Evolutionary conservation across 2,329 filamentous ascomycete species (phyloP), one percentile per base, ranked within the genome.

Genomic region (Ophiostoma ulmi): DNA sequence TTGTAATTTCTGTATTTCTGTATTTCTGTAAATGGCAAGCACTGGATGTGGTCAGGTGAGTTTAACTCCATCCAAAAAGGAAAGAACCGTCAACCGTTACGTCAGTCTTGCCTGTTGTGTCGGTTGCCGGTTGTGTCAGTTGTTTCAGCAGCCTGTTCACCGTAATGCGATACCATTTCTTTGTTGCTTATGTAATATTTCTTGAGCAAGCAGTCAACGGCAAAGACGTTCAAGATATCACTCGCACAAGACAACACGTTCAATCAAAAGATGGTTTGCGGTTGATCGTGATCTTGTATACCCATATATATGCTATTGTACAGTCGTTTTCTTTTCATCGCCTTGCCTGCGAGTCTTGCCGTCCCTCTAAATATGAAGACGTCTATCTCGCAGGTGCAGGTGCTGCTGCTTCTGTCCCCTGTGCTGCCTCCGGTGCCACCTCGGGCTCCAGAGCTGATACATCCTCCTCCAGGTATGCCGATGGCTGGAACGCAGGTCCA

Each of bases 401-500:
- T 67, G 22, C 64, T 31, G 39, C 64, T 5, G 48, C 67, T 44
- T 67, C 44, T 39, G 70, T 13, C 2, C 17, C 65, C 26, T 63
- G 8, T 14, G 52, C 63, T 39, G 70, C 10, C 5, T 41, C 65
- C n/a, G 63, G n/a, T 7, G 52, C 63, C 31, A 20, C 22, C n/a
- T 41, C 35, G 31, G 48, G 52, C 35, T 20, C 35, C 61, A 64
- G 61, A 14, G 64, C 31, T 6, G 41, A 55, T 20, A 76, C 72
- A 39, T 78, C 78, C 22, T 79, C 78, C 72, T 81, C 78, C 38
- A 80, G 72, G 70, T 79, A 80, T 38, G 77, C 77, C 26, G 75
- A 75, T 1, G 85, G 85, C n/a, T 76, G 82, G 76, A 86, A 89
- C 8, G 83, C 80, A 52, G 81, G 79, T 4, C 81, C 83, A 2